Conservation (phyloP, 2,329 filamentous ascomycete genomes). For the Akanthomyces lecanii region DNA sequence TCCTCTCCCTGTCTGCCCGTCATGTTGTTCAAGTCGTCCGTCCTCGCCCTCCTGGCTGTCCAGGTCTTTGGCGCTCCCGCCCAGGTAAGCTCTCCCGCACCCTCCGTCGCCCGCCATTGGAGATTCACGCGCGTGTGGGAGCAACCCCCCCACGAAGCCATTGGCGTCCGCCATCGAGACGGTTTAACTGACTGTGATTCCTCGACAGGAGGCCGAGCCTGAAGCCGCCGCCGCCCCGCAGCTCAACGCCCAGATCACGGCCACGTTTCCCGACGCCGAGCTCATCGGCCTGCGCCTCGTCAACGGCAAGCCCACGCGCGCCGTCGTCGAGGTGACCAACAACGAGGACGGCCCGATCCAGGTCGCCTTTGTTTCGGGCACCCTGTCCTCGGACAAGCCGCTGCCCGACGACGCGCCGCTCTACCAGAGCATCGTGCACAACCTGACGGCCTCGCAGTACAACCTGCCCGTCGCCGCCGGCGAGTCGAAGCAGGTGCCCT, state of each 20-base stretch:
- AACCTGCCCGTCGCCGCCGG: conserved; percentile 70
- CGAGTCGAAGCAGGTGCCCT: conserved; percentile 71
- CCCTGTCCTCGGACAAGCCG: conserved; percentile 56
- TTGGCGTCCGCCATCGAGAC: too few species aligned
- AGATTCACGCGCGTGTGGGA: background rate
- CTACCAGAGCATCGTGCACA: conserved; percentile 64
- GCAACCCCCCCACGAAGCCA: background rate
- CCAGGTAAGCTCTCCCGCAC: conserved; percentile 46
- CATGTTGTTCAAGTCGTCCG: conserved; percentile 73
- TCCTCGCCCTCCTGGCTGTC: conserved; percentile 67
- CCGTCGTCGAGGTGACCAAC: conserved; percentile 79
- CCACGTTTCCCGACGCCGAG: conserved; percentile 65
- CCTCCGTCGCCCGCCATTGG: background rate
- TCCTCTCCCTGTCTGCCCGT: conserved; percentile 12
- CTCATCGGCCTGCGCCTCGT: conserved; percentile 94
- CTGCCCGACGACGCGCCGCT: conserved; percentile 43
- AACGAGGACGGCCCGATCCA: conserved; percentile 71
- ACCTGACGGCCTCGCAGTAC: conserved; percentile 76
- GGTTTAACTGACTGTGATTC: conserved; percentile 18
- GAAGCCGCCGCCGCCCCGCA: conserved; percentile 22
- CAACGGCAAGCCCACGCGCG: conserved; percentile 83
- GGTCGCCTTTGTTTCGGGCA: conserved; percentile 72
- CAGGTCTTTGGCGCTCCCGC: conserved; percentile 62
- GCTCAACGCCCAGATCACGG: conserved; percentile 61
- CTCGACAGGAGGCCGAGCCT: conserved; percentile 20